phyloP scores from a whole-genome alignment of 225 moss, liverwort and hornwort species.

The Anthoceros angustus region DNA sequence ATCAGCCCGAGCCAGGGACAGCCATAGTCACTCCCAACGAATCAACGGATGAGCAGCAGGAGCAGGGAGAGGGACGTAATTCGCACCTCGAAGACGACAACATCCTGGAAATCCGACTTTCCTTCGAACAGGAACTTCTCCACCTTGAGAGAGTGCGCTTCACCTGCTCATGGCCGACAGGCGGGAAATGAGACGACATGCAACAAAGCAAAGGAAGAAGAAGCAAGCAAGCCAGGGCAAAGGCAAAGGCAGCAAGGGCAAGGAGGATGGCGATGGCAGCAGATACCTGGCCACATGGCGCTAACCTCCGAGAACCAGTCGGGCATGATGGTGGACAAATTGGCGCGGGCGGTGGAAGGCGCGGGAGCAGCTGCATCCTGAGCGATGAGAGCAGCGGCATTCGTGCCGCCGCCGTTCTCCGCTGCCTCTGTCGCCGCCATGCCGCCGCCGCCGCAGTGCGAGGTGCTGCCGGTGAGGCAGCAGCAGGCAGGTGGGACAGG shows the following conservation, averaged over 20 bases:
- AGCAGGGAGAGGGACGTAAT: background rate
- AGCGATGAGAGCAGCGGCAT: background rate
- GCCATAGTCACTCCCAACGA: background rate
- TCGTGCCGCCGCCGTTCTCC: background rate
- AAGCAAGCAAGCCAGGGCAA: conserved; percentile 2
- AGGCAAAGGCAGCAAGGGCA: background rate
- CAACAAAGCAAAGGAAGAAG: conserved; percentile 7
- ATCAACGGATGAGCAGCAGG: background rate
- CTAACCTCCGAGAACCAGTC: conserved; percentile 98
- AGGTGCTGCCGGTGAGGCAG: too few species aligned
- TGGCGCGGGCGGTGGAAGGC: conserved; percentile 15
- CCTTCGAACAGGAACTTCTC: conserved; percentile 80
- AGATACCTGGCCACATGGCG: conserved; percentile 90
- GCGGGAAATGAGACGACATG: conserved; percentile 12
- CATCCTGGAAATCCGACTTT: conserved; percentile 85
- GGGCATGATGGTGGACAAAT: conserved; percentile 66
- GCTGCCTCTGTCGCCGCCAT: background rate
- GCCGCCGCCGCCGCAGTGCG: too few species aligned
- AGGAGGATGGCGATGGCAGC: background rate
- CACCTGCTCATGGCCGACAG: conserved; percentile 40
- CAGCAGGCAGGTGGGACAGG: too few species aligned
- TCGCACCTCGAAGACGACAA: conserved; percentile 82
- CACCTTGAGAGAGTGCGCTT: conserved; percentile 89
- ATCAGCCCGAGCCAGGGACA: background rate
- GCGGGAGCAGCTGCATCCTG: background rate